Evolutionary conservation across 2,329 filamentous ascomycete genomes (phyloP), one percentile per base, ranked within the genome.

Genomic region (Mycosphaerella arachidis): DNA sequence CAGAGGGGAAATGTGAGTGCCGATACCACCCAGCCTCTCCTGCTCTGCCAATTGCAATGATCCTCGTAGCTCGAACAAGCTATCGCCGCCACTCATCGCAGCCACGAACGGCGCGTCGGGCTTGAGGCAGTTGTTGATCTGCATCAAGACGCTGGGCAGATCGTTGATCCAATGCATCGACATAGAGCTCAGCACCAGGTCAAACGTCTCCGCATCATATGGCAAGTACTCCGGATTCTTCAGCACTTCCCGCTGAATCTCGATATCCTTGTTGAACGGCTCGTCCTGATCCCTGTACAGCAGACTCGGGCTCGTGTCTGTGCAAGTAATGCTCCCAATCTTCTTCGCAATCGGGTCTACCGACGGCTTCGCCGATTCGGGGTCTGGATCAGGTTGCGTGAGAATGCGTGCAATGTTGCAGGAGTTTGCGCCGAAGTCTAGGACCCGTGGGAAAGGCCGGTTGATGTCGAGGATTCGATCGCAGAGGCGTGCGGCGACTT

Each of bases 91-190:
- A 62, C 96, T 87, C 92, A 99, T 99, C 66, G 93, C 93, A 13
- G 90, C 93, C 51, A 99, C 87, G 72, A 99, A 96, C 1, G 95
- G 92, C 58, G 84, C 83, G 74, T 99, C 94, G 0, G 93, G 92
- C 75, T 95, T 96, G 29, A 99, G 82, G 35, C 95, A 80, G 65
- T 84, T 83, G 79, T 96, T 96, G 72, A 97, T 88, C 72, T 96
- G 91, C 1, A 86, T 81, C 1, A 99, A 82, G 10, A 95, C 80
- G 1, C 89, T 90, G 0, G 94, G 94, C 5, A 99, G 84, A 74
- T 99, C 91, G 74, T 99, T 99, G 80, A 97, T 89, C 94, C 94
- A 99, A 76, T 99, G 94, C 73, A 99, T 81, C 59, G 89, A 92
- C 60, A 96, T 78, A 58, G 89, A 96, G 72, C 91, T 96, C 63